These are phyloP conservation scores for Globisporangium nodosum DNA, from an alignment of 352 stramenopile genomes.

Conservation along the genomic window DNA sequence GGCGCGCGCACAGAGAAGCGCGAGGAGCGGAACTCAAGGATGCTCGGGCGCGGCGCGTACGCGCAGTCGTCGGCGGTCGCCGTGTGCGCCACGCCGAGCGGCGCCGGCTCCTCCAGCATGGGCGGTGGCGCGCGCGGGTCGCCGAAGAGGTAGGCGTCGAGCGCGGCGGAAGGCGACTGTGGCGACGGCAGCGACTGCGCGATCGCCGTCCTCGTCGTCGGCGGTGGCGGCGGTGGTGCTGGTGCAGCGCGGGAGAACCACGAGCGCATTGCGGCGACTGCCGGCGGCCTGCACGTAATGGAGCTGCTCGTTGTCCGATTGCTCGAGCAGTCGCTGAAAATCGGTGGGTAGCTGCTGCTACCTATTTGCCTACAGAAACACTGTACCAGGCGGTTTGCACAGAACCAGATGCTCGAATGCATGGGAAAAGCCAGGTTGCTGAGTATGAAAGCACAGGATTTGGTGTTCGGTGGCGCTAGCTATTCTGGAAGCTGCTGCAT, in stretches of 20 bases:
- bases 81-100: conserved; percentile 14
- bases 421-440: no score
- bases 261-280: conserved; percentile 5
- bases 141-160: conserved; percentile 10
- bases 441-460: no score
- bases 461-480: no score
- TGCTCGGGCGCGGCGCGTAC: conserved; percentile 27
- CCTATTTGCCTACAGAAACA: no score
- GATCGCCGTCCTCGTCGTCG: not conserved
- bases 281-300: no score
- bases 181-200: conserved; percentile 2
- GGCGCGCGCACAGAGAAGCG: conserved; percentile 28
- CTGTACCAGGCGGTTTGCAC: no score
- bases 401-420: no score
- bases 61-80: conserved; percentile 19
- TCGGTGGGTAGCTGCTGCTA: no score
- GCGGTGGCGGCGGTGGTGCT: not conserved
- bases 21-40: conserved; percentile 42
- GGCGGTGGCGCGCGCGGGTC: conserved; percentile 3
- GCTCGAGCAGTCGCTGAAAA: no score
- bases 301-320: no score
- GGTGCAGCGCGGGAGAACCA: conserved; percentile 4
- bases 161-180: not conserved
- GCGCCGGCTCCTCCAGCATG: conserved; percentile 10
- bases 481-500: no score